Evolutionary conservation across 176 grass and related monocot genomes (phyloP).

Genomic region (Oryza nivara): DNA sequence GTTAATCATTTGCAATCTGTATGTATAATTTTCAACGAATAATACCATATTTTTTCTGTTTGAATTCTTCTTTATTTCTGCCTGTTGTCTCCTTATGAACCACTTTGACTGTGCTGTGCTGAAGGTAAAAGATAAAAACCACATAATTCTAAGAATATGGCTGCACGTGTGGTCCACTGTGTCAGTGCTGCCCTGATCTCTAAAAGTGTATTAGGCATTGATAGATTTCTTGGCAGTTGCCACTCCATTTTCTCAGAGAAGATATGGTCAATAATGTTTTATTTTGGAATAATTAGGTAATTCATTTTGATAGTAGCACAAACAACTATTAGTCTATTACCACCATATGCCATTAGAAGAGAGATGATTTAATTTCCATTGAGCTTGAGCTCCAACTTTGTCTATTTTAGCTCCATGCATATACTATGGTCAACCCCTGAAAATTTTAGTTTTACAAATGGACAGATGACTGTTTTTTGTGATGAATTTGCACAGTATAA

Average conservation of each 20-base stretch:
- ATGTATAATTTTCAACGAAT: background rate
- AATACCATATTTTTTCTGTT: conserved; percentile 1
- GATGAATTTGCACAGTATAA: background rate
- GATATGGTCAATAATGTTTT: background rate
- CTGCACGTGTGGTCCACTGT: background rate
- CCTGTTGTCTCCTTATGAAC: background rate
- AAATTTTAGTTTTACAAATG: background rate
- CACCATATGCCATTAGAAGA: background rate
- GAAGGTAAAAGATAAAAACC: conserved; percentile 13
- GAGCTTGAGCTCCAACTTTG: background rate
- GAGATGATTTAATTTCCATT: background rate
- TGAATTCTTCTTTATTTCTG: conserved; percentile 14
- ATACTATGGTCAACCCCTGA: background rate
- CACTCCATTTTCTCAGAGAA: conserved; percentile 4
- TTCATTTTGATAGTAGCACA: background rate
- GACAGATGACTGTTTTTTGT: background rate
- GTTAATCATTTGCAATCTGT: background rate
- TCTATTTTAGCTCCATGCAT: conserved; percentile 15
- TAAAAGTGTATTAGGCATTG: background rate
- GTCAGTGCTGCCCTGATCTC: conserved; percentile 27
- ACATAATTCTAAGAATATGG: conserved; percentile 4
- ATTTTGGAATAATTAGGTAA: conserved; percentile 1
- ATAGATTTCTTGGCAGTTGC: conserved; percentile 1
- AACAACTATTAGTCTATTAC: background rate
- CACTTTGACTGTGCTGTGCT: background rate